These are phyloP conservation scores for Chamaecyparis obtusa DNA, from an alignment of 75 land plant species.

Conservation along the genomic window DNA sequence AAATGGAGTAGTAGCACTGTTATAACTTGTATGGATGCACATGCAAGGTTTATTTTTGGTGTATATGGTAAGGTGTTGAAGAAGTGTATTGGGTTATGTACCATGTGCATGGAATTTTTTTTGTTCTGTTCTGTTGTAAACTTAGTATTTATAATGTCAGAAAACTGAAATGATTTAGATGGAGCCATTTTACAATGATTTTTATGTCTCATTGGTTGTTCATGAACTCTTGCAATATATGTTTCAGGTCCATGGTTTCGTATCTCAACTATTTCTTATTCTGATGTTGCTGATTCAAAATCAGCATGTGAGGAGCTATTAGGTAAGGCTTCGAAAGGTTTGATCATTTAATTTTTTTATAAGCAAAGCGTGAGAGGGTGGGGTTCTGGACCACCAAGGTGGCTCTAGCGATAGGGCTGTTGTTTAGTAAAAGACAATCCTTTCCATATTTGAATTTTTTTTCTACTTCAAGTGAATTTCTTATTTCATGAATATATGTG, in stretches of 20 bases:
- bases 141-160: neutral
- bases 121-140: neutral
- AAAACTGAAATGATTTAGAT: neutral
- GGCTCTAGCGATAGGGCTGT: neutral
- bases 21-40: neutral
- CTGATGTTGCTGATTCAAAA: constrained; percentile 55
- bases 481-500: neutral
- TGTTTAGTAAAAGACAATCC: neutral
- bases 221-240: neutral
- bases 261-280: constrained; percentile 44
- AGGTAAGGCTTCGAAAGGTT: constrained; percentile 31
- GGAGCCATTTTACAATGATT: neutral
- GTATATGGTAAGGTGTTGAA: neutral
- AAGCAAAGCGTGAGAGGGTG: neutral
- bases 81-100: neutral
- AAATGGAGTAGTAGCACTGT: neutral
- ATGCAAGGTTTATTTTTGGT: neutral
- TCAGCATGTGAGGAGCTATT: constrained; percentile 47
- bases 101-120: neutral
- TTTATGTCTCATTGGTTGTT: neutral
- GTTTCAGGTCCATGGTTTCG: constrained; percentile 90
- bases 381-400: neutral
- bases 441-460: neutral
- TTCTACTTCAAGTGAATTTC: neutral
- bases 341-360: neutral